A percentile compares a stretch with the other conserved stretches of the same genome.
Conservation (phyloP, 495 filamentous ascomycete species). For the Aspergillus conjunctus region DNA sequence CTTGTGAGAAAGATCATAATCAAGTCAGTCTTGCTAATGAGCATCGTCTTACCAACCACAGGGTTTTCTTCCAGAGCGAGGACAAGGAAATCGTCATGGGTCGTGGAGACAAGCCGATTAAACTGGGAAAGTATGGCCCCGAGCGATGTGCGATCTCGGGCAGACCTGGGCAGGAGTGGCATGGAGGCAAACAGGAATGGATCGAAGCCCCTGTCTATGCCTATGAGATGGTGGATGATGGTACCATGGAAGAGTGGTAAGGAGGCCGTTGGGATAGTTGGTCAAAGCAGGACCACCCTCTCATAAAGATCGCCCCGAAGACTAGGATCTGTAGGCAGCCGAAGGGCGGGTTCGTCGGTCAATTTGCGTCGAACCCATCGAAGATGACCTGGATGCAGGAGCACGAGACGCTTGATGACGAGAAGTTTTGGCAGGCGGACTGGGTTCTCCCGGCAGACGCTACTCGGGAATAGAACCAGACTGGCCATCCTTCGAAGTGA, state of each 20-base stretch:
- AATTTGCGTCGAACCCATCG: background rate
- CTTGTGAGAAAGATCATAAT: too few species aligned
- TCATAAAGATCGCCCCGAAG: background rate
- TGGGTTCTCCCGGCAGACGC: too few species aligned
- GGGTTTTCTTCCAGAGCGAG: background rate
- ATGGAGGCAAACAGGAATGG: background rate
- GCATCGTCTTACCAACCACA: too few species aligned
- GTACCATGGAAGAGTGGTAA: background rate
- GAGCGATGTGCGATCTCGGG: background rate
- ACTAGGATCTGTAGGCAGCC: background rate
- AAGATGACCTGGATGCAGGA: too few species aligned
- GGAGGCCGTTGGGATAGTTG: background rate
- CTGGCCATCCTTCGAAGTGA: too few species aligned
- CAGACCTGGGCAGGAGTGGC: background rate
- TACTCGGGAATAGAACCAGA: too few species aligned
- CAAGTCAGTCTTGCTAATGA: too few species aligned
- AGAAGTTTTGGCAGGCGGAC: too few species aligned
- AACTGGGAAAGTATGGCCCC: background rate
- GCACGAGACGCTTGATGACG: too few species aligned
- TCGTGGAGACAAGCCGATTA: background rate
- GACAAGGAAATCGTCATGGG: background rate
- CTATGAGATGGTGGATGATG: background rate
- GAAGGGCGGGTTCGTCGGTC: background rate
- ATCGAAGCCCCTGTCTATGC: background rate
- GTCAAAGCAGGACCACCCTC: background rate